phyloP scores from a whole-genome alignment of 2,329 filamentous ascomycete genomes.

The Aspergillus novoparasiticus region DNA sequence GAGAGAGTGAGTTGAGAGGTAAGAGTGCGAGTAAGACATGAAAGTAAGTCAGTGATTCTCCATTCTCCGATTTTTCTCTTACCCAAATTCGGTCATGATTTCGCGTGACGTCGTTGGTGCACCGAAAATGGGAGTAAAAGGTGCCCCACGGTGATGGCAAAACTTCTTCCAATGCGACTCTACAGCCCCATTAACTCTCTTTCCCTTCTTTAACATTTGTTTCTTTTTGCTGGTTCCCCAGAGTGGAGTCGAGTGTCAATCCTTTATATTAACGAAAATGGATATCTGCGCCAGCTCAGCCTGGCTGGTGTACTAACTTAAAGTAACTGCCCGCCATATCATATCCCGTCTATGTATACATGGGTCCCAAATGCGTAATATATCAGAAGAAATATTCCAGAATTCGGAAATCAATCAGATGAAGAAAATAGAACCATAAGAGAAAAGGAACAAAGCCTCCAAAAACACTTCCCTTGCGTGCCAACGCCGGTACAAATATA shows the following conservation, averaged over 20 bases:
- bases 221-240: not conserved
- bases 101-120: constrained; percentile 13
- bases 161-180: not conserved
- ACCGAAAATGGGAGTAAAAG: not conserved
- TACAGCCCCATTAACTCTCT: not conserved
- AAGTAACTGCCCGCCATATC: constrained; percentile 1
- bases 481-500: constrained; percentile 10
- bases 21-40: not conserved
- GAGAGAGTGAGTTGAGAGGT: not conserved
- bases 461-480: constrained; percentile 3
- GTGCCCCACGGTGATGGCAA: constrained; percentile 5
- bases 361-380: not conserved
- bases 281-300: not conserved
- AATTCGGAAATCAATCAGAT: not conserved
- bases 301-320: not conserved
- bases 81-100: constrained; percentile 1
- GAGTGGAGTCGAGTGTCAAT: not conserved
- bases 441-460: constrained; percentile 7
- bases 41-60: not conserved
- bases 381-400: constrained; percentile 2
- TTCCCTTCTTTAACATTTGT: too few species aligned
- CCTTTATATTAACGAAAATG: constrained; percentile 4
- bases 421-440: not conserved
- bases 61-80: not conserved
- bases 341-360: constrained; percentile 9